Base-by-base conservation (phyloP, 2,329 filamentous ascomycete species). In the Geosmithia morbida region DNA sequence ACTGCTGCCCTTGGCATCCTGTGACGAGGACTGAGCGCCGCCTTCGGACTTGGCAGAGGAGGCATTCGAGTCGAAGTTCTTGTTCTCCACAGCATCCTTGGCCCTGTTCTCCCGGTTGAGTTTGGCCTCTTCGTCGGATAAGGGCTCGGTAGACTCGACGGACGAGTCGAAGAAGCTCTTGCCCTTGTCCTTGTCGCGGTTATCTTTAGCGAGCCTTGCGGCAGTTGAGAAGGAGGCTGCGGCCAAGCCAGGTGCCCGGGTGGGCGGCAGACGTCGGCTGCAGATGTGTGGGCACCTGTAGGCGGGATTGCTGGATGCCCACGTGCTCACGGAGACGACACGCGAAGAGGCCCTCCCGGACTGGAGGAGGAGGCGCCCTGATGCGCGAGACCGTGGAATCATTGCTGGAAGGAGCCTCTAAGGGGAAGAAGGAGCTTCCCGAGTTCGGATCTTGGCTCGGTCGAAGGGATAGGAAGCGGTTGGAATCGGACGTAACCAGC, bases 121-220 rank as follows among this genome's bases (percentile, higher is more conserved):
- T 55, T 74, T 70, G 47, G 66, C 62, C 53, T 75, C 72, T 51
- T 77, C 71, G 48, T 76, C 72, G 7, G 71, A 68, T 10, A 77
- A 61, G 0, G 72, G 67, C 52, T 74, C 69, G 19, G 62, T 64
- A 11, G 59, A 47, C 48, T 66, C 64, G 46, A 68, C 61, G 6
- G 68, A 55, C 7, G 66, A 65, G 52, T 77, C 70, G 49, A 78
- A 74, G 52, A 76, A 75, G 18, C 68, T 66, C 41, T 61, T 60
- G 5, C 61, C 64, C 49, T 72, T 70, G 41, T 61, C 59, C 20
- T 56, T 58, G 40, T 55, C 46, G 49, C 64, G 53, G 33, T 37
- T 16, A 41, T 67, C 62, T 46, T 66, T 67, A 40, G 55, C 52
- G 29, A 64, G 49, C 37, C 54, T 53, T 47, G 56, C 53, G 26